These are phyloP conservation scores for Taphrina flavorubra DNA, from an alignment of 1,139 yeast species.

Conservation along the genomic window DNA sequence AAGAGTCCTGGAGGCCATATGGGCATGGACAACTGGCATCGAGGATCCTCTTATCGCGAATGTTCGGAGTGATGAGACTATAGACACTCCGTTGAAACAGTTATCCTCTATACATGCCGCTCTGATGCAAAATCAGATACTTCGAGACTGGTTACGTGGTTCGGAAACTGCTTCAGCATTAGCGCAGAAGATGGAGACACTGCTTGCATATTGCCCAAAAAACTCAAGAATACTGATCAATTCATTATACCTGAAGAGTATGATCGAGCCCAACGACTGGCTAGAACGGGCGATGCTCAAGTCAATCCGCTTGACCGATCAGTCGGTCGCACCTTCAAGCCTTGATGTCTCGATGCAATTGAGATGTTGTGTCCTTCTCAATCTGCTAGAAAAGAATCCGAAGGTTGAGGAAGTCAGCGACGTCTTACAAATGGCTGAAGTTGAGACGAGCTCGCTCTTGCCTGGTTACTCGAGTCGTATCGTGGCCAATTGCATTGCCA, in stretches of 20 bases:
- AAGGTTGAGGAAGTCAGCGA: slow-evolving; percentile 22
- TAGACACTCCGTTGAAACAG: slow-evolving; percentile 19
- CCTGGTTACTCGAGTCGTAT: slow-evolving; percentile 30
- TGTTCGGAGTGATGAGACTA: slow-evolving; percentile 25
- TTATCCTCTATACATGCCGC: slow-evolving; percentile 22
- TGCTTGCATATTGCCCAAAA: slow-evolving; percentile 10
- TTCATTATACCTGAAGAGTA: slow-evolving; percentile 13
- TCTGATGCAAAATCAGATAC: slow-evolving; percentile 16
- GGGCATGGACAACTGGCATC: slow-evolving; percentile 32
- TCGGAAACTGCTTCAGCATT: slow-evolving; percentile 6
- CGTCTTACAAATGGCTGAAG: slow-evolving; percentile 26
- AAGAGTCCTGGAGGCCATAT: slow-evolving; percentile 15
- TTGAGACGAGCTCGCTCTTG: slow-evolving; percentile 18
- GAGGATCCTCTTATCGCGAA: slow-evolving; percentile 28
- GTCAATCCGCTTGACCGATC: not conserved
- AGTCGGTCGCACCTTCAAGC: not conserved
- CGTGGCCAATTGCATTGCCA: slow-evolving; percentile 29
- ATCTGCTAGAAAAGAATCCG: slow-evolving; percentile 26
- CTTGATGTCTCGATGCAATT: slow-evolving; percentile 23
- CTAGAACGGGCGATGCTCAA: slow-evolving; percentile 28
- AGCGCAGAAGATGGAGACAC: not conserved
- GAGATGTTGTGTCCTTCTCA: slow-evolving; percentile 27
- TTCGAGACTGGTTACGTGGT: slow-evolving; percentile 28
- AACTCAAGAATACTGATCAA: slow-evolving; percentile 19
- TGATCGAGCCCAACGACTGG: slow-evolving; percentile 34